Conservation (phyloP, 495 filamentous ascomycete genomes). For the Neurospora sp. region DNA sequence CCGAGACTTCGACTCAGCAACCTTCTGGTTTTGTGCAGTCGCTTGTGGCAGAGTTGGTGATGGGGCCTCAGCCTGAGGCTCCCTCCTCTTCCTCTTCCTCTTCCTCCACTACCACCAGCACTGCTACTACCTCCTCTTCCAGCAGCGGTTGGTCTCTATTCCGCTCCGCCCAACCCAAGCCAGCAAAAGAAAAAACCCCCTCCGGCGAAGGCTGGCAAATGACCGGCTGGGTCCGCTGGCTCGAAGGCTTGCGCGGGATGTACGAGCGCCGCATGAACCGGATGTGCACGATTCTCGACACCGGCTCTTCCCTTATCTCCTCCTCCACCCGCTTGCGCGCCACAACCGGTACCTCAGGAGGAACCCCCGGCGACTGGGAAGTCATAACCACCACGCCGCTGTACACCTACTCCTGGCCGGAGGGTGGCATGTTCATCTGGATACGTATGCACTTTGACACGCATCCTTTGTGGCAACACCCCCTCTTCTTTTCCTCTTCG, state of each 20-base stretch:
- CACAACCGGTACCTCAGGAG: not conserved
- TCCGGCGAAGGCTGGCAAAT: slow-evolving; percentile 54
- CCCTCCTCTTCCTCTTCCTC: slow-evolving; percentile 13
- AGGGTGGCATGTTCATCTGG: slow-evolving; percentile 95
- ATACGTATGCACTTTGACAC: slow-evolving; percentile 52
- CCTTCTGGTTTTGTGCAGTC: slow-evolving; percentile 83
- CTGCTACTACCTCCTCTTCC: slow-evolving; percentile 15
- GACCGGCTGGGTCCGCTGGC: slow-evolving; percentile 83
- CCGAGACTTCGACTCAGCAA: slow-evolving; percentile 63
- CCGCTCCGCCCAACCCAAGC: not conserved
- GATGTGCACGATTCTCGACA: slow-evolving; percentile 64
- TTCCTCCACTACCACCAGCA: slow-evolving; percentile 13
- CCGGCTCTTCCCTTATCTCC: slow-evolving; percentile 49
- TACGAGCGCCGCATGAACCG: slow-evolving; percentile 75
- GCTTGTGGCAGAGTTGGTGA: slow-evolving; percentile 65
- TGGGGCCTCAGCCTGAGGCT: slow-evolving; percentile 50
- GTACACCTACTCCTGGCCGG: slow-evolving; percentile 65
- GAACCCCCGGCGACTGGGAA: slow-evolving; percentile 44
- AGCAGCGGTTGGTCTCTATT: not conserved
- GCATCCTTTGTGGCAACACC: slow-evolving; percentile 55
- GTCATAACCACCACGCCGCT: slow-evolving; percentile 60
- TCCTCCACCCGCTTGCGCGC: slow-evolving; percentile 27
- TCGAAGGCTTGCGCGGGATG: slow-evolving; percentile 64
- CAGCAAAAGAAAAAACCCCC: not conserved
- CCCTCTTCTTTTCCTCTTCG: not conserved